Evolutionary conservation across 2,329 filamentous ascomycete species (phyloP).

Genomic region (Macrophomina phaseolina): DNA sequence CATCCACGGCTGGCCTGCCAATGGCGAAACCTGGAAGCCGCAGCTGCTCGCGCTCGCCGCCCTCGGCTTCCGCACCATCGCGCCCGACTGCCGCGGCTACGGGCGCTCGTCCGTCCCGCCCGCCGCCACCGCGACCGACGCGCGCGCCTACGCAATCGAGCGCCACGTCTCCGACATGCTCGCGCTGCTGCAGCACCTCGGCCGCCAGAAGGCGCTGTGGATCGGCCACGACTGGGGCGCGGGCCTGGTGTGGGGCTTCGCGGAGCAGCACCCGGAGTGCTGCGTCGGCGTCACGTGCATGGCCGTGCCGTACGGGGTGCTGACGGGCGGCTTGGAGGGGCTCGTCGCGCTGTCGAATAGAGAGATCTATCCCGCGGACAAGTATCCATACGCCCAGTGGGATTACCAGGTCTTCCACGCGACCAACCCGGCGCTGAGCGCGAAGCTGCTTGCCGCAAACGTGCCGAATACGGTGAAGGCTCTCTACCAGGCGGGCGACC

Average conservation of each 20-base stretch:
- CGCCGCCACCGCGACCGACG: constrained; percentile 21
- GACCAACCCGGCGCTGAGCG: constrained; percentile 30
- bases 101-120: constrained; percentile 40
- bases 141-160: constrained; percentile 41
- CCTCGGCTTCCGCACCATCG: constrained; percentile 31
- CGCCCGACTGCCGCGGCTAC: constrained; percentile 46
- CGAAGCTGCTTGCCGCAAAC: constrained; percentile 34
- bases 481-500: constrained; percentile 35
- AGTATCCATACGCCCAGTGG: constrained; percentile 48
- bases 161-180: constrained; percentile 38
- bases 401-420: constrained; percentile 44
- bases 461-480: constrained; percentile 36
- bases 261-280: constrained; percentile 40
- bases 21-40: constrained; percentile 43
- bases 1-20: constrained; percentile 44
- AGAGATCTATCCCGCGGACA: constrained; percentile 52
- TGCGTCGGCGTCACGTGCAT: constrained; percentile 38
- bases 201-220: constrained; percentile 53
- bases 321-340: constrained; percentile 50
- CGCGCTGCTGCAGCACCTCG: constrained; percentile 48
- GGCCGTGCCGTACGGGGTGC: constrained; percentile 48
- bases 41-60: constrained; percentile 41
- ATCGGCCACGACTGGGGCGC: constrained; percentile 55
- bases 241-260: constrained; percentile 40
- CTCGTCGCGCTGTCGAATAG: constrained; percentile 48